phyloP scores from a whole-genome alignment of 2,329 filamentous ascomycete species.

The Ramularia collo-cygni region DNA sequence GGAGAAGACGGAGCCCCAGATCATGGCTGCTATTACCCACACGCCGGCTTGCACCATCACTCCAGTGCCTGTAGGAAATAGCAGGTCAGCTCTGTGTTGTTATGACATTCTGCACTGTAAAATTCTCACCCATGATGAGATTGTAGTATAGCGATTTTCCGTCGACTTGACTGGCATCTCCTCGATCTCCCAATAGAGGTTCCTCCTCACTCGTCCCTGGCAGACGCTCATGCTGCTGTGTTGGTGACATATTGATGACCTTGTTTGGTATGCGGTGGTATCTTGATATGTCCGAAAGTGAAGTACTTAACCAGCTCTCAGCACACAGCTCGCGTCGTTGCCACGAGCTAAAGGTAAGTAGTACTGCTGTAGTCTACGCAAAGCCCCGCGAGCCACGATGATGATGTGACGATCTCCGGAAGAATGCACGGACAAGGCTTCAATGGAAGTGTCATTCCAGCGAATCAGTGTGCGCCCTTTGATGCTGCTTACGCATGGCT shows the following conservation, averaged over 20 bases:
- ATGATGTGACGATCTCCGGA: too few species aligned
- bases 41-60: constrained; percentile 72
- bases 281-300: too few species aligned
- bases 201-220: constrained; percentile 52
- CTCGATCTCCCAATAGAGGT: constrained; percentile 63
- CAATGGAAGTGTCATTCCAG: too few species aligned
- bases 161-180: constrained; percentile 65
- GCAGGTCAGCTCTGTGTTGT: constrained; percentile 6
- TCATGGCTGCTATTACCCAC: constrained; percentile 65
- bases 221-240: constrained; percentile 4
- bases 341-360: too few species aligned
- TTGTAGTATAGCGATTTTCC: constrained; percentile 61
- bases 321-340: too few species aligned
- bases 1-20: constrained; percentile 72
- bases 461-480: too few species aligned
- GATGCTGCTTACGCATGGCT: too few species aligned
- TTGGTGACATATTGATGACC: background rate
- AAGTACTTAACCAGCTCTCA: too few species aligned
- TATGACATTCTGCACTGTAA: background rate
- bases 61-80: constrained; percentile 63
- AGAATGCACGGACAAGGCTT: too few species aligned
- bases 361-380: too few species aligned
- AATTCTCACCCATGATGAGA: constrained; percentile 63
- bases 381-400: too few species aligned
- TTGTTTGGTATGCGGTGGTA: too few species aligned